Evolutionary conservation across 1,284 basidiomycete genomes (phyloP).

Genomic region (Sanguinoderma infundibulare): DNA sequence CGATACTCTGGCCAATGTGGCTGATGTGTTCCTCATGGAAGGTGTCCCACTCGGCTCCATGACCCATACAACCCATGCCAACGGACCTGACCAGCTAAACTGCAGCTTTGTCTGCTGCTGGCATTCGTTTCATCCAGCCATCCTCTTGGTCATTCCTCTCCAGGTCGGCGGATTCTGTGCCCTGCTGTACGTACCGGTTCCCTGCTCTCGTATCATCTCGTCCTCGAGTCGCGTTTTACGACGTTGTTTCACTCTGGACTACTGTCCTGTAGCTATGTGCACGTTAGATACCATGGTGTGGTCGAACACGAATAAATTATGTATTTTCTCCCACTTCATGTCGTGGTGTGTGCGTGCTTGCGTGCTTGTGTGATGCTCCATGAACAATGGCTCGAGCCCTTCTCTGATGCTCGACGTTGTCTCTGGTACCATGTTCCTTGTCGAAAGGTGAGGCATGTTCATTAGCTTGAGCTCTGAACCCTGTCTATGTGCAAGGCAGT

Average conservation of each 20-base stretch:
- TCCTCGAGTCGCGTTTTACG: background rate
- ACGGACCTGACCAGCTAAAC: no score
- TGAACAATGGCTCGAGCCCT: background rate
- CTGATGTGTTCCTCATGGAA: no score
- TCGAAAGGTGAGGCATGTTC: background rate
- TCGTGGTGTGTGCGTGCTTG: background rate
- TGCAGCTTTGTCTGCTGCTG: no score
- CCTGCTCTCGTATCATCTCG: background rate
- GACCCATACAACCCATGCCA: no score
- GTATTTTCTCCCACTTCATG: background rate
- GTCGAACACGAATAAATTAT: background rate
- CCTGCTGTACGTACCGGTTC: background rate
- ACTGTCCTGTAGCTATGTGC: background rate
- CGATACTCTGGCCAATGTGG: no score
- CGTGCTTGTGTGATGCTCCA: background rate
- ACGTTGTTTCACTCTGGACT: background rate
- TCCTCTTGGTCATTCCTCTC: no score
- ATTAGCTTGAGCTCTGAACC: background rate
- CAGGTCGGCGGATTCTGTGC: no score
- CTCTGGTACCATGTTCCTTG: background rate
- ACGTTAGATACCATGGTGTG: background rate
- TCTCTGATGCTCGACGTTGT: background rate
- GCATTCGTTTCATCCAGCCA: no score
- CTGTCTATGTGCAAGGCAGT: slow-evolving; percentile 1
- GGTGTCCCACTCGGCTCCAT: no score